phyloP scores from a whole-genome alignment of 345 rosid genomes.

The thale cress (Arabidopsis thaliana) region TAIR10.1 NC_003070.9:28696001-28696500 shows the following conservation, averaged over 20 bases:
- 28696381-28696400: slow-evolving; percentile 42
- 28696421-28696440: slow-evolving; percentile 46
- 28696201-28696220: slow-evolving; percentile 85
- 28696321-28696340: slow-evolving; percentile 70
- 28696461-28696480: slow-evolving; percentile 75
- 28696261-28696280: slow-evolving; percentile 80
- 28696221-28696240: slow-evolving; percentile 77
- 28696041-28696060: background rate
- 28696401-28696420: slow-evolving; percentile 26
- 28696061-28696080: slow-evolving; percentile 29
- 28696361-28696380: slow-evolving; percentile 48
- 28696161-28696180: slow-evolving; percentile 86
- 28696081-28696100: slow-evolving; percentile 73
- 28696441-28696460: slow-evolving; percentile 49
- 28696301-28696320: slow-evolving; percentile 74
- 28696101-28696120: slow-evolving; percentile 82
- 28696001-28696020: slow-evolving; percentile 11
- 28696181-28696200: slow-evolving; percentile 93
- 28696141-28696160: slow-evolving; percentile 87
- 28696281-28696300: slow-evolving; percentile 92
- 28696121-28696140: slow-evolving; percentile 82
- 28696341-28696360: slow-evolving; percentile 49
- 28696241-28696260: slow-evolving; percentile 72
- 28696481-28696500: slow-evolving; percentile 58
- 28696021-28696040: background rate